phyloP scores from a whole-genome alignment of 179 eudicot species.

The Kewa caespitosa region DNA sequence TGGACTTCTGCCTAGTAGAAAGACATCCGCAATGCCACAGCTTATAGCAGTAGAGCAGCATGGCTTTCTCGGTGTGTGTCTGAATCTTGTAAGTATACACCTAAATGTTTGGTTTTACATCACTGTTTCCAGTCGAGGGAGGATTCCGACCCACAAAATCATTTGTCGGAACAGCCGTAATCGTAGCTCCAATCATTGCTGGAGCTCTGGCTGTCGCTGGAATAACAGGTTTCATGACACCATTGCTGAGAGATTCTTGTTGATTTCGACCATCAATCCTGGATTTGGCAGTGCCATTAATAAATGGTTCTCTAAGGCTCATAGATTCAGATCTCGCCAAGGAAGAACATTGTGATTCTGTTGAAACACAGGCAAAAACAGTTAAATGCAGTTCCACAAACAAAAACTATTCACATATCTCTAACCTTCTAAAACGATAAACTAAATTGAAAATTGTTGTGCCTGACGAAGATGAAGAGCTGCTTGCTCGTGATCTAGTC shows the following conservation, averaged over 20 bases:
- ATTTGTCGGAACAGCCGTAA: constrained; percentile 30
- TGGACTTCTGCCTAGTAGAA: constrained; percentile 2
- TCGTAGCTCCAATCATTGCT: constrained; percentile 30
- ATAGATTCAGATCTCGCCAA: constrained; percentile 51
- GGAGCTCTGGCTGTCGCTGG: constrained; percentile 21
- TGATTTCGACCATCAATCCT: constrained; percentile 34
- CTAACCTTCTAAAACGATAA: background rate
- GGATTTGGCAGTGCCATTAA: constrained; percentile 34
- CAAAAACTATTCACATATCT: background rate
- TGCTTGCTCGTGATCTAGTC: too few species aligned
- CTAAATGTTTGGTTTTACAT: constrained; percentile 37
- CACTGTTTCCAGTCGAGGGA: constrained; percentile 41
- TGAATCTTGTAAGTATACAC: constrained; percentile 8
- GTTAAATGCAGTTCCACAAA: constrained; percentile 1
- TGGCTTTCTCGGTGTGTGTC: constrained; percentile 14
- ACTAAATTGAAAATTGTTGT: too few species aligned
- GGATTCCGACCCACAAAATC: constrained; percentile 34
- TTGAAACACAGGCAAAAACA: constrained; percentile 11
- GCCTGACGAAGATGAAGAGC: too few species aligned
- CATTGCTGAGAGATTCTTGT: constrained; percentile 34
- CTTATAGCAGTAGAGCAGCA: constrained; percentile 16
- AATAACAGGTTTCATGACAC: constrained; percentile 30
- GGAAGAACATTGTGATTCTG: constrained; percentile 71
- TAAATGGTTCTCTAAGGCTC: constrained; percentile 27
- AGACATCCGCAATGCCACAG: background rate